phyloP scores from a whole-genome alignment of 192 early-diverging fungal species.

The Coemansia sp. region DNA sequence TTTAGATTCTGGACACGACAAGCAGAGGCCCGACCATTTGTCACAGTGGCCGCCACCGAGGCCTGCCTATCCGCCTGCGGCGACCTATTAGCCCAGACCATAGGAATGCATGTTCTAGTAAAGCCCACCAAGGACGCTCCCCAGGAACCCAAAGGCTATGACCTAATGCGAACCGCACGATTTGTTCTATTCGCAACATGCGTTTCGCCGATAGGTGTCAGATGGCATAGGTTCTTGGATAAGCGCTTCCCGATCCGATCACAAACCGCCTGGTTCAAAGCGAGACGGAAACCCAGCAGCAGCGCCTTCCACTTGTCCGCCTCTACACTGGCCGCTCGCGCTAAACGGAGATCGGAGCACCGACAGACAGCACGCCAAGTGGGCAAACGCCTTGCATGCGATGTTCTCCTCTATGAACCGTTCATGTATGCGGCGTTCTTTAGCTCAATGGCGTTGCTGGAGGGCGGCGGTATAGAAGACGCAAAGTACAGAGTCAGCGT shows the following conservation, averaged over 20 bases:
- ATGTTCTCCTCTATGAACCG: conserved; percentile 47
- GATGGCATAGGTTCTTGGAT: conserved; percentile 54
- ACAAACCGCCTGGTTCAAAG: conserved; percentile 45
- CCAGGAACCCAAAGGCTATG: conserved; percentile 21
- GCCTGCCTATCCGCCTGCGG: conserved; percentile 51
- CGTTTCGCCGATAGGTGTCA: conserved; percentile 48
- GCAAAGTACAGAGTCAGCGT: conserved; percentile 28
- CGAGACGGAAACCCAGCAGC: conserved; percentile 18
- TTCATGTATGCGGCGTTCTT: conserved; percentile 49
- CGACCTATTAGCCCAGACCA: conserved; percentile 52
- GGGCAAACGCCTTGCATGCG: conserved; percentile 42
- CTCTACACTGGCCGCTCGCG: conserved; percentile 11
- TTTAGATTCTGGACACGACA: conserved; percentile 56
- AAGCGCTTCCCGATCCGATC: conserved; percentile 47
- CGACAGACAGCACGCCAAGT: conserved; percentile 34
- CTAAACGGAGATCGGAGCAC: conserved; percentile 35
- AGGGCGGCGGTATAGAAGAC: conserved; percentile 38
- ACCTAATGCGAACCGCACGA: conserved; percentile 42
- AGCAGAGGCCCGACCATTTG: conserved; percentile 52
- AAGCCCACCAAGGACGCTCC: neutral
- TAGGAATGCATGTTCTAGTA: conserved; percentile 25
- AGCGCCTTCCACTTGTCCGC: conserved; percentile 3
- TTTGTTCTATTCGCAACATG: conserved; percentile 49
- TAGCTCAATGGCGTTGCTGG: conserved; percentile 48
- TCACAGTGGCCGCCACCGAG: conserved; percentile 51